A percentile compares a stretch with the other conserved stretches of the same genome.
Evolutionary conservation across 78 protist genomes (phyloP).

Genomic region (Thecamonas trahens): DNA sequence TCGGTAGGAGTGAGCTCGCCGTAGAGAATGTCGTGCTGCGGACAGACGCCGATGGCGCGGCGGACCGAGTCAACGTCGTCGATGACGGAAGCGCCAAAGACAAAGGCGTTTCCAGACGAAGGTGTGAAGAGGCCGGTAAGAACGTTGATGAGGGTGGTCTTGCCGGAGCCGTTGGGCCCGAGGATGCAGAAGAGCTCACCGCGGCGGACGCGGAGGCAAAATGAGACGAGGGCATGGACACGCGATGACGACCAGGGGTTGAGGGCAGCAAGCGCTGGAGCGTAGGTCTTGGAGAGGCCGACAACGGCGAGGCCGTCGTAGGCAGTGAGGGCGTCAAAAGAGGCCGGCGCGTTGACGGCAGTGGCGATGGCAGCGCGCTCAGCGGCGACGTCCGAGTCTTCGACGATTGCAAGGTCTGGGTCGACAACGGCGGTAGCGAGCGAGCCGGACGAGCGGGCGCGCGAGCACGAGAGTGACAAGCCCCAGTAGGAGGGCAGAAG

Average conservation of each 20-base stretch:
- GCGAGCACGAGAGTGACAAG: too few relatives aligned
- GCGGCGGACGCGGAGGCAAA: neutral
- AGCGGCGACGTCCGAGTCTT: too few relatives aligned
- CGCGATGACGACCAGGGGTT: too few relatives aligned
- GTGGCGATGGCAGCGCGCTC: too few relatives aligned
- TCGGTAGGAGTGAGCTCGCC: constrained; percentile 33
- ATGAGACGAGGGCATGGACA: constrained; percentile 20
- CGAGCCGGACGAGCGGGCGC: too few relatives aligned
- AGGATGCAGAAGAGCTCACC: constrained; percentile 25
- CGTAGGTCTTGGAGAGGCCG: too few relatives aligned
- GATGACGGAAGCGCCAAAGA: neutral
- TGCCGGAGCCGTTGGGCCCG: constrained; percentile 86
- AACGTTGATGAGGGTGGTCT: constrained; percentile 59
- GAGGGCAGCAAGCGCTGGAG: too few relatives aligned
- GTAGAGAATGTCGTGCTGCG: constrained; percentile 66
- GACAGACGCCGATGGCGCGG: constrained; percentile 59
- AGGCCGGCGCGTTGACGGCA: too few relatives aligned
- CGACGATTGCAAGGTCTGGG: too few relatives aligned
- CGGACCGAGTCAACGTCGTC: constrained; percentile 24
- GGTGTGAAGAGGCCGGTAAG: constrained; percentile 55
- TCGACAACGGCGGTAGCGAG: too few relatives aligned
- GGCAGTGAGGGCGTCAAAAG: neutral
- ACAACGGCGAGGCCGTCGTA: too few relatives aligned
- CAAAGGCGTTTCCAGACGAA: constrained; percentile 20
- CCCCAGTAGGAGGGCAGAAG: constrained; percentile 4